Conservation (phyloP, 2,329 filamentous ascomycete genomes). For the Periconia sp. region DNA sequence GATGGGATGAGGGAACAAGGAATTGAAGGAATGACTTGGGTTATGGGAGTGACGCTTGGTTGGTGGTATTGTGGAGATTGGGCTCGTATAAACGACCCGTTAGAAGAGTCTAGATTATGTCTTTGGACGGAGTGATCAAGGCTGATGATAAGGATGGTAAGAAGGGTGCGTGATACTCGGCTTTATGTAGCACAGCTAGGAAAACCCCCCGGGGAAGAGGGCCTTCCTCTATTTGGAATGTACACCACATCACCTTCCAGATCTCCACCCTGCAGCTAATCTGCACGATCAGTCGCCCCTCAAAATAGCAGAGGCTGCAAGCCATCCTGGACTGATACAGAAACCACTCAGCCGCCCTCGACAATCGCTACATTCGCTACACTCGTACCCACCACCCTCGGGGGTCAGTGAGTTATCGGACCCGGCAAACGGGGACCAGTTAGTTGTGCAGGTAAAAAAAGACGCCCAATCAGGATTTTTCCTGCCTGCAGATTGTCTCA, state of each 20-base stretch:
- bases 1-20: not conserved
- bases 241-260: not conserved
- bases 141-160: not conserved
- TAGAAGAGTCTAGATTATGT: not conserved
- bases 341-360: not conserved
- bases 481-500: not conserved
- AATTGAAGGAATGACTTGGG: slow-evolving; percentile 8
- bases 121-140: not conserved
- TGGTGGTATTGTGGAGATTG: slow-evolving; percentile 1
- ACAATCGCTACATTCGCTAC: too few species aligned
- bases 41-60: slow-evolving; percentile 1
- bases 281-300: not conserved
- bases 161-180: not conserved
- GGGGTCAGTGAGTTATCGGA: not conserved
- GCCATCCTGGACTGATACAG: slow-evolving; percentile 1
- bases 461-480: not conserved
- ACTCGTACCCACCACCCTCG: too few species aligned
- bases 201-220: too few species aligned
- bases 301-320: slow-evolving; percentile 6
- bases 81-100: not conserved
- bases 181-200: slow-evolving; percentile 4
- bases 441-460: slow-evolving; percentile 2
- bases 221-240: not conserved
- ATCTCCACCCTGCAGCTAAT: not conserved
- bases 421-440: not conserved